Evolutionary conservation across 1,284 basidiomycete genomes (phyloP), one percentile per base, ranked within the genome.

Genomic region (Megacollybia platyphylla): DNA sequence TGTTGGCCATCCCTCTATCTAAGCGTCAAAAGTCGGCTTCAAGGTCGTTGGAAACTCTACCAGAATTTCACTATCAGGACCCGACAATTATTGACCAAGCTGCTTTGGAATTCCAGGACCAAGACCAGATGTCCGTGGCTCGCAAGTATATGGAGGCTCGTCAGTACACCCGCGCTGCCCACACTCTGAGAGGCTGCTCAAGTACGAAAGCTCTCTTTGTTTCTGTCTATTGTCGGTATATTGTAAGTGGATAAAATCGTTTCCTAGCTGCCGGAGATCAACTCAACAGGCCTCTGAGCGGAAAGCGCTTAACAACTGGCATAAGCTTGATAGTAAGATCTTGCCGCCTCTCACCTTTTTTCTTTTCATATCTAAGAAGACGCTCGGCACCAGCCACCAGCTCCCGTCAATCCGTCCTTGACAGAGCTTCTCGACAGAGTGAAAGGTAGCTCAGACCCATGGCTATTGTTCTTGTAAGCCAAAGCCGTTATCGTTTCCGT

Each of bases 401-500:
- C 73, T 35, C 84, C 86, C 4, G 66, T 85, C 30, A 82, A 91
- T 48, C 64, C 67, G 36, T 68, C 68, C 2, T 58, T 91, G 1
- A 61, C 75, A 34, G 69, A 73, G 13, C 66, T 89, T 39, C 61
- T 89, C 8, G 71, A 73, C 43, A 61, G 64, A 41, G 74, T 86
- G 7, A 62, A 65, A 40, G 63, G 71, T 53, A 59, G 61, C 15
- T 17, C 66, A 6, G 90, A 97, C 57, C 86, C 92, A 1, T 97
- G 87, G 71, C 61, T 92, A 18, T 59, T 91, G 7, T 94, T 92
- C 58, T 60, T 96, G 86, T 91, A 51, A 46, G 83, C 57, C 43
- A 38, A 15, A n/a, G 36, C 39, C 41, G 42, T 40, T 47, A 48
- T 35, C 48, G 28, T 30, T 39, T 5, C 13, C 28, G 34, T 47